Evolutionary conservation across 192 early-diverging fungal species (phyloP), one percentile per base, ranked within the genome.

Genomic region (Pilobolus umbonatus): DNA sequence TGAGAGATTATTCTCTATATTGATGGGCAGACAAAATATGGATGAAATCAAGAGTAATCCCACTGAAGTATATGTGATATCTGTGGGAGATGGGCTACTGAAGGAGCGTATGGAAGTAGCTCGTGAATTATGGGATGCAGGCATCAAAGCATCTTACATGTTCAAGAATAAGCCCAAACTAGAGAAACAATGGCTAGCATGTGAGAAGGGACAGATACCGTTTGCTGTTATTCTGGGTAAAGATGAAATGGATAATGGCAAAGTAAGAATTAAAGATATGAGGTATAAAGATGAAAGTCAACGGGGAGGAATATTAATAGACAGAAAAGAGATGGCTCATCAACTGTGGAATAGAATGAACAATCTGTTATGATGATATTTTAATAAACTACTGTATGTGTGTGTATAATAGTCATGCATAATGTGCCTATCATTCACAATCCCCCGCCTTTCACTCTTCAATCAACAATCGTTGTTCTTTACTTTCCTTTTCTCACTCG

Each of bases 1-100:
- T 1, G 96, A 98, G 72, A 87, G 96, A 28, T 85, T 98, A 40
- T 97, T 91, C 65, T 90, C 94, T 15, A 80, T 98, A 39, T 58
- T 93, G 36, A 76, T 83, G 76, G 68, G 69, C 29, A 88, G 88
- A 57, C 72, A 77, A 57, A 67, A 74, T 53, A 63, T 60, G 46
- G 65, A 68, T 26, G 56, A 77, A 55, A 78, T 93, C 73, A 87
- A 94, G 74, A 72, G 81, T 55, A 83, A 90, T 71, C 76, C 81
- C 48, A 82, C 83, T 1, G 74, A 94, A 68, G 94, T 97, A 8
- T 95, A 93, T 66, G 86, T 97, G 5, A 88, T 93, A 17, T 82
- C 81, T 12, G 67, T 88, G 4, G 82, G 79, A 2, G 90, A 86
- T 54, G 92, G 92, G 0, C 70, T 91, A 54, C 69, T 98, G 17